Base-by-base conservation (phyloP, 345 rosid species). In the Rubroshorea leprosula region DNA sequence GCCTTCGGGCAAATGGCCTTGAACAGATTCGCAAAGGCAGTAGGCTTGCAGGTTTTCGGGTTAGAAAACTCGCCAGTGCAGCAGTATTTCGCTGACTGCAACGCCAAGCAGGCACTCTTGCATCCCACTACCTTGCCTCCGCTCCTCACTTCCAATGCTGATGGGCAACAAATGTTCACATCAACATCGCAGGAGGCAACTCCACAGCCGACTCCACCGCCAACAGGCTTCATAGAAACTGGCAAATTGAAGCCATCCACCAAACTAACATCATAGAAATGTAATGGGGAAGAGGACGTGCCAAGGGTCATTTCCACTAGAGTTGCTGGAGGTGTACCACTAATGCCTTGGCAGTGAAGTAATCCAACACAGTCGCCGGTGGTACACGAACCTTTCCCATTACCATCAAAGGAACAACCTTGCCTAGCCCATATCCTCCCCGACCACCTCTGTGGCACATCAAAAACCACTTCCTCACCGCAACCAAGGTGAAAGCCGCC, bases 1-100 rank as follows among this genome's bases (percentile, higher is more conserved):
- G 97, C 96, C 64, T 76, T 93, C 0, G 96, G 99, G 68, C 97
- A 89, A 6, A 85, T 80, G 5, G 97, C 99, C 77, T 89, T 93
- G 65, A 93, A 93, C 15, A 89, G 78, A 66, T 84, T 62, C 0
- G 96, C 85, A 54, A 86, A 89, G 5, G 87, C 66, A 0, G 99
- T 84, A 1, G 99, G 97, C 67, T 86, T 89, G 76, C 97, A 89
- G 13, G 80, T 83, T 7, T 75, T 70, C 0, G 91, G 99, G 45
- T 80, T 81, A 4, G 80, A 70, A 51, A 62, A 93, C 15, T 77
- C 74, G 0, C 99, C 97, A 0, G 99, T 89, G 64, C 99, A 93
- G 66, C 99, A 93, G 53, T 86, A 87, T 73, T 76, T 82, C 0
- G 97, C 82, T 0, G 99, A 89, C 45, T 85, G 87, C 97, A 86